phyloP scores from a whole-genome alignment of 2,329 filamentous ascomycete species.

The Fusarium tricinctum region DNA sequence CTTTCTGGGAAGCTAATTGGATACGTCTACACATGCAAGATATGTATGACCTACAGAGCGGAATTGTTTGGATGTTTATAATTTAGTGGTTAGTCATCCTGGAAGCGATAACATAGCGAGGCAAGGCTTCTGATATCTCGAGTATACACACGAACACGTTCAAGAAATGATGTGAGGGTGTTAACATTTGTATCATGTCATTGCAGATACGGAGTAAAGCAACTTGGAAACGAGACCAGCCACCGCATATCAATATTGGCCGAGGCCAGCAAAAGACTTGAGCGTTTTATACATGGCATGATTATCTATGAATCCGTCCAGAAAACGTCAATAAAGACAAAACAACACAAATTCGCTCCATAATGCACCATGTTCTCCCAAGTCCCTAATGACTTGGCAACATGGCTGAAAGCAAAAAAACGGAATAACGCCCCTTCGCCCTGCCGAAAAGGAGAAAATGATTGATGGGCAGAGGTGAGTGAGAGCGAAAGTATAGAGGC shows the following conservation, averaged over 20 bases:
- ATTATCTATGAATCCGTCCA: constrained; percentile 15
- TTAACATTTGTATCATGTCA: constrained; percentile 21
- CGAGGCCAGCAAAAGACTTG: constrained; percentile 18
- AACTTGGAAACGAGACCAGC: constrained; percentile 18
- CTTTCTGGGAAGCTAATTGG: constrained; percentile 66
- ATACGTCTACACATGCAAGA: not conserved
- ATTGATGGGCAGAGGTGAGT: constrained; percentile 24
- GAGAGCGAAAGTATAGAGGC: constrained; percentile 10
- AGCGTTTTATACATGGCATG: constrained; percentile 30
- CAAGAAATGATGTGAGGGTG: not conserved
- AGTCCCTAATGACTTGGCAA: constrained; percentile 16
- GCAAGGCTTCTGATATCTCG: not conserved
- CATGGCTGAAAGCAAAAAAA: constrained; percentile 17
- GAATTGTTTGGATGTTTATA: not conserved
- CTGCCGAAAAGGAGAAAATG: constrained; percentile 36
- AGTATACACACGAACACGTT: not conserved
- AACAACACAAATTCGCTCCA: constrained; percentile 31
- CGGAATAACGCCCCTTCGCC: constrained; percentile 47
- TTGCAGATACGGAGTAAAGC: constrained; percentile 21
- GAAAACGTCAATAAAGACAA: constrained; percentile 8
- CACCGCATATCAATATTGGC: constrained; percentile 30
- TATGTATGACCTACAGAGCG: not conserved
- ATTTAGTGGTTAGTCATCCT: not conserved
- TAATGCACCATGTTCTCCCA: constrained; percentile 16
- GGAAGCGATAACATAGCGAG: constrained; percentile 7